These are phyloP conservation scores for Fusarium gaditjirri DNA, from an alignment of 2,329 filamentous ascomycete genomes.

Conservation along the genomic window DNA sequence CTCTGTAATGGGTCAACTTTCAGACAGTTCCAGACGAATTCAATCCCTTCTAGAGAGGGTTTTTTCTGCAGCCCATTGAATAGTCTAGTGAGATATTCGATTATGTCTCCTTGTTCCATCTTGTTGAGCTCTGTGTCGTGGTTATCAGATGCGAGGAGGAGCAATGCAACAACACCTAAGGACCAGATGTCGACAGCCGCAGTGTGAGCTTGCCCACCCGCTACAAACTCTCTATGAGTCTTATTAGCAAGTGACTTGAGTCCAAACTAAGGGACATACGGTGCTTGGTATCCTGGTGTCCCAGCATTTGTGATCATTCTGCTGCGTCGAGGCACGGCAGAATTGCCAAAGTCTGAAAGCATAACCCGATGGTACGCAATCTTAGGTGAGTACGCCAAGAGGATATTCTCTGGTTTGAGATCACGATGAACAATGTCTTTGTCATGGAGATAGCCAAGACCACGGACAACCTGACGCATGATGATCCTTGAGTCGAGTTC, in stretches of 20 bases:
- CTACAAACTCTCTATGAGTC: constrained; percentile 52
- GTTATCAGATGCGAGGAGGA: constrained; percentile 46
- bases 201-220: constrained; percentile 44
- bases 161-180: constrained; percentile 58
- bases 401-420: constrained; percentile 65
- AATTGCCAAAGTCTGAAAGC: constrained; percentile 64
- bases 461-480: constrained; percentile 59
- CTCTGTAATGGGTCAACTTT: constrained; percentile 42
- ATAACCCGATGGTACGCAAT: constrained; percentile 57
- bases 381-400: constrained; percentile 59
- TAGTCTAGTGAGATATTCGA: constrained; percentile 21
- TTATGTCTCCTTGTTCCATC: constrained; percentile 44
- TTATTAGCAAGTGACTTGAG: constrained; percentile 2
- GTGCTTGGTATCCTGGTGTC: constrained; percentile 60
- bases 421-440: constrained; percentile 64
- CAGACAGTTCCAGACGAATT: constrained; percentile 49
- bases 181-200: constrained; percentile 63
- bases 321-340: constrained; percentile 54
- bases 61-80: constrained; percentile 24
- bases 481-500: constrained; percentile 59
- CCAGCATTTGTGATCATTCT: constrained; percentile 59
- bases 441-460: constrained; percentile 59
- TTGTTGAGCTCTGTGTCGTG: constrained; percentile 43
- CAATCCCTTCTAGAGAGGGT: constrained; percentile 42
- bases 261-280: constrained; percentile 50